Evolutionary conservation across 108 stramenopile species (phyloP), one percentile per base, ranked within the genome.

Genomic region (Cyclotella sp.): DNA sequence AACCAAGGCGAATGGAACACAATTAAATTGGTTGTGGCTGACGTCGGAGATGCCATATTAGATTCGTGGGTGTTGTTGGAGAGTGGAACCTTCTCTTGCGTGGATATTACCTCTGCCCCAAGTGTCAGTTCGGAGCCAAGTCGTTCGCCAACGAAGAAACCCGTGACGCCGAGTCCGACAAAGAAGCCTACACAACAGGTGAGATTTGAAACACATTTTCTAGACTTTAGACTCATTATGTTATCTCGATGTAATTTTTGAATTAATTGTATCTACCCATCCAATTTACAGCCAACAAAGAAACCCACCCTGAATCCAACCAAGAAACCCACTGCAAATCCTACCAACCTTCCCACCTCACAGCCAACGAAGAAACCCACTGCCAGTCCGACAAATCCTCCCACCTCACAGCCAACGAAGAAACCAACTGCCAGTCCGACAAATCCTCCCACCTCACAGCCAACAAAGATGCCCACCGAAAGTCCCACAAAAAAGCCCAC

Each of bases 31-130:
- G 75, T 61, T 12, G 70, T 82, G 24, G 75, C 69, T 9, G 80
- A 81, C 54, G 73, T 75, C 0, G 80, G 80, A 0, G 81, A 82
- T 68, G 27, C 21, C 1, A 28, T 71, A 8, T 65, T 82, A 21
- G 81, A 82, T 62, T 76, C 75, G 47, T 82, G 81, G 81, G 81
- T 82, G 0, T 34, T 82, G 4, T 24, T 82, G 13, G 65, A 71
- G 40, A 52, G 47, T 41, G 74, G 70, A 24, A 76, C 73, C 11
- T 82, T 82, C 58, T 63, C 57, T 52, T 82, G 81, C 63, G 70
- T 71, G 28, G 70, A 72, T 49, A 55, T 82, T 45, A 82, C 81
- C 4, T 41, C 22, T 16, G 81, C 74, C 51, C 77, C 67, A 27
- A 53, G 51, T 42, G 15, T 73, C 8, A 52, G 57, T 0, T n/a